A percentile compares a stretch with the other conserved stretches of the same genome.
These are phyloP conservation scores for Podosphaera aphanis DNA, from an alignment of 2,329 filamentous ascomycete species.

Conservation along the genomic window DNA sequence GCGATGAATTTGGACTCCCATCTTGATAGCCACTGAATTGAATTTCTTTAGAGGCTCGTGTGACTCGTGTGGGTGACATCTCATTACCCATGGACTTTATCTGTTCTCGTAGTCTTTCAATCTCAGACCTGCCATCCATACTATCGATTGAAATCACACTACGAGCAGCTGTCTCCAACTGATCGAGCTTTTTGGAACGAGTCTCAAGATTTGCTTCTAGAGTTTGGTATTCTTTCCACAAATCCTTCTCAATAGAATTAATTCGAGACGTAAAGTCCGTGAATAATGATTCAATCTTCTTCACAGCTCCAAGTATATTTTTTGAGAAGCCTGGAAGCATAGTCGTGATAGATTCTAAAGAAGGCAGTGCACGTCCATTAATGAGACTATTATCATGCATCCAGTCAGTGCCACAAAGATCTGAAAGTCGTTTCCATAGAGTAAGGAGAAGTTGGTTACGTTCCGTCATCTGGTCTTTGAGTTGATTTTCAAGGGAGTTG, in stretches of 20 bases:
- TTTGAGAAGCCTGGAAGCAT: conserved; percentile 75
- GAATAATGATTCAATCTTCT: conserved; percentile 63
- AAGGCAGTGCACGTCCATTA: conserved; percentile 61
- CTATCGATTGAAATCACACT: conserved; percentile 28
- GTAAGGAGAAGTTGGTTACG: conserved; percentile 69
- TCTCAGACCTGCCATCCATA: conserved; percentile 21
- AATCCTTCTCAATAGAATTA: conserved; percentile 62
- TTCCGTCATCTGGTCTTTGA: conserved; percentile 71
- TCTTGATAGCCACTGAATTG: conserved; percentile 18
- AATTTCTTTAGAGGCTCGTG: conserved; percentile 31
- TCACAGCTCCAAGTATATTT: conserved; percentile 69
- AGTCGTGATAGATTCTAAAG: conserved; percentile 62
- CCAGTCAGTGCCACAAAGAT: conserved; percentile 79
- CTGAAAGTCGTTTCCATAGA: conserved; percentile 75
- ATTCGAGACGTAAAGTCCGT: conserved; percentile 58
- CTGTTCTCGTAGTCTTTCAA: conserved; percentile 35
- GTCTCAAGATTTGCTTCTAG: conserved; percentile 62
- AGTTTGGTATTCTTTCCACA: conserved; percentile 76
- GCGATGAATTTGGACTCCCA: conserved; percentile 17
- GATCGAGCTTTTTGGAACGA: conserved; percentile 65
- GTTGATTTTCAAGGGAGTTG: conserved; percentile 46
- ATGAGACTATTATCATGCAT: conserved; percentile 71
- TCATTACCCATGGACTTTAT: conserved; percentile 41
- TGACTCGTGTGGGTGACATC: conserved; percentile 43
- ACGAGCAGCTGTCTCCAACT: conserved; percentile 57